These are phyloP conservation scores for Magnusiomyces sp. DNA, from an alignment of 1,139 yeast species.

Conservation along the genomic window DNA sequence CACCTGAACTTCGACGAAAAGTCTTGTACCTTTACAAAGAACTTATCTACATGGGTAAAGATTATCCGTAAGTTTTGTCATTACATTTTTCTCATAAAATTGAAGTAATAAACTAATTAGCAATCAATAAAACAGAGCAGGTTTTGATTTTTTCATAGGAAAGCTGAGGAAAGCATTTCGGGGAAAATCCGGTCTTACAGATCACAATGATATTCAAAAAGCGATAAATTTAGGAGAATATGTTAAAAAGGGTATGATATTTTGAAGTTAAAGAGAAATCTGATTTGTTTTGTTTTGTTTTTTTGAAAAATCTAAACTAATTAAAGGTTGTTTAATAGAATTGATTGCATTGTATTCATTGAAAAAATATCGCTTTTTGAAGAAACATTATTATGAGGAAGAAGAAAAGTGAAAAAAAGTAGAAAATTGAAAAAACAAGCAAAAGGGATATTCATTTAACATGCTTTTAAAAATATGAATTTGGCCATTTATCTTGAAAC, in stretches of 20 bases:
- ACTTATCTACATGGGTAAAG: slow-evolving; percentile 31
- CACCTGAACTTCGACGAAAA: slow-evolving; percentile 17
- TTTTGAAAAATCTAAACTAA: not conserved
- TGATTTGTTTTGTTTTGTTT: not conserved
- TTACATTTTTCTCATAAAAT: not conserved
- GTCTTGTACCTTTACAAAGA: slow-evolving; percentile 33
- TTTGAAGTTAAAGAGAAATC: not conserved
- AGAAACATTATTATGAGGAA: slow-evolving; percentile 27
- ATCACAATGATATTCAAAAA: slow-evolving; percentile 24
- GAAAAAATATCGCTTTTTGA: slow-evolving; percentile 30
- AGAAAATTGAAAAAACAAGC: not conserved
- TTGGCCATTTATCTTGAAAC: too few relatives aligned
- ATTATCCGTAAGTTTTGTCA: slow-evolving; percentile 27
- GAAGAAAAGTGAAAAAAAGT: not conserved
- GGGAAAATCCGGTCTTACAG: slow-evolving; percentile 20
- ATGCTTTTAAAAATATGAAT: too few relatives aligned
- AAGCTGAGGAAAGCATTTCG: slow-evolving; percentile 28
- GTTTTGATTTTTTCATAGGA: slow-evolving; percentile 25
- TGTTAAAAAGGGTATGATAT: slow-evolving; percentile 24
- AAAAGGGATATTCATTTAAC: too few relatives aligned
- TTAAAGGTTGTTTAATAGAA: slow-evolving; percentile 17
- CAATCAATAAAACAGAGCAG: slow-evolving; percentile 16
- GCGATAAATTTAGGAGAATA: slow-evolving; percentile 32
- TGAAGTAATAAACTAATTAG: too few relatives aligned
- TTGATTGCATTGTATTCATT: slow-evolving; percentile 30